Conservation (phyloP, 257 asterid species). For the Eustoma russellianum region DNA sequence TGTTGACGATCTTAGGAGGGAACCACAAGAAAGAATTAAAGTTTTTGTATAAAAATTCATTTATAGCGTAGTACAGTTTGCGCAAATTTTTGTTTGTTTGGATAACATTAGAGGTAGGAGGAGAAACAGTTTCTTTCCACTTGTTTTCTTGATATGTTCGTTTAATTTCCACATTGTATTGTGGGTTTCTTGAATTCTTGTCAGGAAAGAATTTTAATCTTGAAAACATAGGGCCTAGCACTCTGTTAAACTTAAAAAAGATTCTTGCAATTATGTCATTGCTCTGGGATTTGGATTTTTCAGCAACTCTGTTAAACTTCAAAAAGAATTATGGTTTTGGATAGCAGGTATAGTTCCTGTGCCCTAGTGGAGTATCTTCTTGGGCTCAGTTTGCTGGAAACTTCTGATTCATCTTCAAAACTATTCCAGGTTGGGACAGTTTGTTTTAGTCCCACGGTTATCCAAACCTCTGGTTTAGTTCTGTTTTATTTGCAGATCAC, state of each 20-base stretch:
- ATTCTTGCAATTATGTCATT: too few relatives aligned
- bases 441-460: slow-evolving; percentile 3
- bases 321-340: slow-evolving; percentile 29
- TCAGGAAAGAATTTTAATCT: too few relatives aligned
- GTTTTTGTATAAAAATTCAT: slow-evolving; percentile 11
- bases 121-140: slow-evolving; percentile 28
- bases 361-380: slow-evolving; percentile 21
- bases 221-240: too few relatives aligned
- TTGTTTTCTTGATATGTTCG: slow-evolving; percentile 25
- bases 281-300: too few relatives aligned
- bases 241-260: too few relatives aligned
- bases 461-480: slow-evolving; percentile 1
- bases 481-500: not conserved
- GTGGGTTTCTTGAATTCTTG: slow-evolving; percentile 8
- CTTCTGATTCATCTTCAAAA: slow-evolving; percentile 13
- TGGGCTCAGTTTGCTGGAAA: slow-evolving; percentile 23
- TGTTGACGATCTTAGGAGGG: slow-evolving; percentile 28
- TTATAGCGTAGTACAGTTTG: not conserved
- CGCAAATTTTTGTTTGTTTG: slow-evolving; percentile 12
- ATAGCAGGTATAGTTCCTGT: slow-evolving; percentile 33
- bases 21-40: slow-evolving; percentile 9
- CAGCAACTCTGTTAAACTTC: slow-evolving; percentile 12
- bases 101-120: slow-evolving; percentile 33
- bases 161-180: slow-evolving; percentile 23
- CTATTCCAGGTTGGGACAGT: slow-evolving; percentile 19